These are phyloP conservation scores for Dillenia turbinata DNA, from an alignment of 164 flowering plant genomes.

Conservation along the genomic window DNA sequence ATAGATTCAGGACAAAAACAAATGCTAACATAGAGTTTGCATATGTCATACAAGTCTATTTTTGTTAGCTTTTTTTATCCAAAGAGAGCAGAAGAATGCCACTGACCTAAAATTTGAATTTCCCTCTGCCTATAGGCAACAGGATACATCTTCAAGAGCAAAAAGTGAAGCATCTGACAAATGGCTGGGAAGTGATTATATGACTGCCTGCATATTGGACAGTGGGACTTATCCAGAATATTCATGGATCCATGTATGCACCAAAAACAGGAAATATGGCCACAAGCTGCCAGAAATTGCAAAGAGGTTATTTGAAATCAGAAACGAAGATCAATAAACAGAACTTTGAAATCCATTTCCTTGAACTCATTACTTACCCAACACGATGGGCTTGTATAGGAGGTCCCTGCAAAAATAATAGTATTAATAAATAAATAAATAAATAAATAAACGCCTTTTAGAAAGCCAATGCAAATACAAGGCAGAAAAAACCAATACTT, in stretches of 20 bases:
- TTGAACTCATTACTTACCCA: slow-evolving; percentile 38
- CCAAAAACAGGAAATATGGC: slow-evolving; percentile 93
- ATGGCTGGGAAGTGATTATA: slow-evolving; percentile 73
- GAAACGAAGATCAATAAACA: neutral
- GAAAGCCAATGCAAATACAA: no score
- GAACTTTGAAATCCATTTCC: neutral
- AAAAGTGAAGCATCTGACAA: slow-evolving; percentile 59
- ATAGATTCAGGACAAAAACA: no score
- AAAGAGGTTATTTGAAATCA: neutral
- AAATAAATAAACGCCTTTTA: no score
- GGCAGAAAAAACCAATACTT: no score
- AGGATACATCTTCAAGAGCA: slow-evolving; percentile 70
- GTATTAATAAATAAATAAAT: neutral
- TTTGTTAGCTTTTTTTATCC: no score
- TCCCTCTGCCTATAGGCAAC: slow-evolving; percentile 56
- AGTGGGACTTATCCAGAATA: slow-evolving; percentile 37
- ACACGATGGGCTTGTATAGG: slow-evolving; percentile 79
- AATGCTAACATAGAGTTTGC: no score
- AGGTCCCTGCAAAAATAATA: slow-evolving; percentile 60
- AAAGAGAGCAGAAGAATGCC: neutral
- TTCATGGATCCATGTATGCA: slow-evolving; percentile 68
- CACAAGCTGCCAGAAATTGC: slow-evolving; percentile 63
- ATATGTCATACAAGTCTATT: no score
- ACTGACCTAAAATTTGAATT: slow-evolving; percentile 50
- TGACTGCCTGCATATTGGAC: slow-evolving; percentile 69